These are phyloP conservation scores for Lathyrus oleraceus DNA, from an alignment of 306 rosid species.

Conservation along the genomic window DNA sequence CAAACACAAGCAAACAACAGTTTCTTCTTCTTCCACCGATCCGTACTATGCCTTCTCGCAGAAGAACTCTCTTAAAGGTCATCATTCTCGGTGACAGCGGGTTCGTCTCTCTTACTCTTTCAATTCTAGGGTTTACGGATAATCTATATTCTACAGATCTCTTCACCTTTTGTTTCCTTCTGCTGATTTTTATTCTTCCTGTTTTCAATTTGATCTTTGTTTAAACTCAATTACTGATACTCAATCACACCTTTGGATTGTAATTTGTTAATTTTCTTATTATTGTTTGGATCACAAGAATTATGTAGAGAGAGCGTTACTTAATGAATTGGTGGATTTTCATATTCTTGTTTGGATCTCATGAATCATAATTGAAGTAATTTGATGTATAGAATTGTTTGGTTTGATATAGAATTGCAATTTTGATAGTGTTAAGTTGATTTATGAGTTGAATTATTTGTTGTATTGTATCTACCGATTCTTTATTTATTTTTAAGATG, in stretches of 20 bases:
- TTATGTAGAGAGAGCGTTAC: not conserved
- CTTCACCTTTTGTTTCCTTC: not conserved
- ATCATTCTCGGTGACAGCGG: constrained; percentile 99
- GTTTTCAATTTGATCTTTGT: not conserved
- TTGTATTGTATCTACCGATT: not conserved
- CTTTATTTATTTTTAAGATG: not conserved
- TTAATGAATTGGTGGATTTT: not conserved
- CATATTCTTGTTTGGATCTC: not conserved
- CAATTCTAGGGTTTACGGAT: constrained; percentile 13
- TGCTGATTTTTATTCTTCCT: not conserved
- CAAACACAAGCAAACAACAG: not conserved
- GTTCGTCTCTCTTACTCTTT: constrained; percentile 46
- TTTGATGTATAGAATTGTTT: not conserved
- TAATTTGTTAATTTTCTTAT: not conserved
- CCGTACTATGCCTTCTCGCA: constrained; percentile 79
- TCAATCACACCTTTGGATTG: not conserved
- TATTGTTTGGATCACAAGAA: constrained; percentile 22
- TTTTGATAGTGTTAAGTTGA: constrained; percentile 14
- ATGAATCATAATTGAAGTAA: not conserved
- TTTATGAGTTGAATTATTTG: constrained; percentile 1
- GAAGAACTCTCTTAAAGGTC: constrained; percentile 97
- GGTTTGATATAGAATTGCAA: not conserved
- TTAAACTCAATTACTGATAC: not conserved
- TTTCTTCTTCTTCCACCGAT: constrained; percentile 26
- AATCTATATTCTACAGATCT: constrained; percentile 11